Percentiles rank a stretch among this genome's conserved stretches.
These are phyloP conservation scores for Pyrus hybrid DNA, from an alignment of 331 rosid genomes.

Conservation along the genomic window DNA sequence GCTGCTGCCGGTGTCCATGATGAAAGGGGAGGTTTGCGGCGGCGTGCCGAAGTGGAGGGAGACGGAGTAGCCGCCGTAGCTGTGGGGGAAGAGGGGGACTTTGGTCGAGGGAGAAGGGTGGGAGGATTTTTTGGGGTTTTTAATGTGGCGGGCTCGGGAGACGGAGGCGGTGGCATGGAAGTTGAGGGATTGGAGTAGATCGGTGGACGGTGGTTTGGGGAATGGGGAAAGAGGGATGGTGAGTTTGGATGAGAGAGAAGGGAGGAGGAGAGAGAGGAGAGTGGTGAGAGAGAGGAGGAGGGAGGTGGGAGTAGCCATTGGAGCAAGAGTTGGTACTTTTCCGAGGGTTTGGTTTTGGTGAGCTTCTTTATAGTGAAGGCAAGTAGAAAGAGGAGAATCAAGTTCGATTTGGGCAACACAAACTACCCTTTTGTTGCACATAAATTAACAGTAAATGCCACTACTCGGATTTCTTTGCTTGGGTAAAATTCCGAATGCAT, in stretches of 20 bases:
- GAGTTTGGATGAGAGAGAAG: slow-evolving; percentile 5
- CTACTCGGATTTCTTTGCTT: background rate
- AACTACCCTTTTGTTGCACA: background rate
- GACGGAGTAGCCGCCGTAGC: slow-evolving; percentile 80
- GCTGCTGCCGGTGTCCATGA: slow-evolving; percentile 83
- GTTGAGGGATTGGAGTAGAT: slow-evolving; percentile 41
- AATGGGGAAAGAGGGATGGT: slow-evolving; percentile 37
- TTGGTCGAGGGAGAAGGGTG: slow-evolving; percentile 3
- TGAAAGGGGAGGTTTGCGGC: slow-evolving; percentile 42
- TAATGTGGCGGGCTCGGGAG: slow-evolving; percentile 72
- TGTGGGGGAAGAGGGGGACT: slow-evolving; percentile 32
- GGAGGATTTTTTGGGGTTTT: slow-evolving; percentile 20
- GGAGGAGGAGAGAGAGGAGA: slow-evolving; percentile 21
- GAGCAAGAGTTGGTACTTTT: background rate
- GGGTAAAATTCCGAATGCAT: background rate
- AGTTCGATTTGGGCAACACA: slow-evolving; percentile 8
- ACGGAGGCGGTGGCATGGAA: slow-evolving; percentile 48
- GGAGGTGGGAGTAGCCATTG: slow-evolving; percentile 33
- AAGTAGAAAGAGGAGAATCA: slow-evolving; percentile 3
- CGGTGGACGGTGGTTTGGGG: slow-evolving; percentile 31
- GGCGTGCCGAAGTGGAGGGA: slow-evolving; percentile 75
- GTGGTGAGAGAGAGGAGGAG: slow-evolving; percentile 14
- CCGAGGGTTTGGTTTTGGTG: background rate
- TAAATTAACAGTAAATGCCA: slow-evolving; percentile 9
- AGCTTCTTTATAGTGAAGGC: background rate